Conservation (phyloP, 73 alveolate genomes). For the Paramecium biaurelia region DNA sequence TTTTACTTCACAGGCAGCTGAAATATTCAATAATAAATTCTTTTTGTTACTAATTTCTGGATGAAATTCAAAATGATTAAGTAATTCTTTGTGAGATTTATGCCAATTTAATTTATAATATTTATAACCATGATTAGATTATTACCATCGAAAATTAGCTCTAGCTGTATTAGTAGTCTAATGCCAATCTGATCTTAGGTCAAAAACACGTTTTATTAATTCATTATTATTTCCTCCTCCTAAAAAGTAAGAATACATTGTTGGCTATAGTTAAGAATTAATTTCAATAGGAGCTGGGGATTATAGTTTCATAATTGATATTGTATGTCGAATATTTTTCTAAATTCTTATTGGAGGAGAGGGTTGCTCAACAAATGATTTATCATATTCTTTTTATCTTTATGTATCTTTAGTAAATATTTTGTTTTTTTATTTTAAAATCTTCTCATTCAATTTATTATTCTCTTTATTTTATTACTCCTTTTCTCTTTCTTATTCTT, state of each 20-base stretch:
- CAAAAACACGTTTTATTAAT: conserved; percentile 43
- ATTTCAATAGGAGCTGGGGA: background rate
- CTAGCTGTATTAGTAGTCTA: background rate
- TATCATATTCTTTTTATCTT: background rate
- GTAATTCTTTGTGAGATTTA: conserved; percentile 60
- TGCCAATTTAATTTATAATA: conserved; percentile 40
- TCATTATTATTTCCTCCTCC: conserved; percentile 59
- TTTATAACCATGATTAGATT: conserved; percentile 53
- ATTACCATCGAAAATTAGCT: conserved; percentile 59
- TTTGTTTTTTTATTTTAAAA: background rate
- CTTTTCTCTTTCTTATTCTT: conserved; percentile 23
- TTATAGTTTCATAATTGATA: background rate
- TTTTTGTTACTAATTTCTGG: conserved; percentile 84
- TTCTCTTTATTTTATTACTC: background rate
- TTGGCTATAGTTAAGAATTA: background rate
- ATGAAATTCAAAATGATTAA: conserved; percentile 97
- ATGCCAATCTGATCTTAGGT: conserved; percentile 54
- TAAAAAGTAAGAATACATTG: conserved; percentile 44
- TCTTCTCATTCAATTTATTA: background rate
- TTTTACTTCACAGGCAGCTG: background rate
- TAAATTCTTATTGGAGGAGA: background rate
- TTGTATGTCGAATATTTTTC: background rate
- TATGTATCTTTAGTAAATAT: background rate
- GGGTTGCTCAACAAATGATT: background rate
- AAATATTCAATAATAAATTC: conserved; percentile 81